phyloP scores from a whole-genome alignment of 1,284 basidiomycete species.

The Nidula niveotomentosa region DNA sequence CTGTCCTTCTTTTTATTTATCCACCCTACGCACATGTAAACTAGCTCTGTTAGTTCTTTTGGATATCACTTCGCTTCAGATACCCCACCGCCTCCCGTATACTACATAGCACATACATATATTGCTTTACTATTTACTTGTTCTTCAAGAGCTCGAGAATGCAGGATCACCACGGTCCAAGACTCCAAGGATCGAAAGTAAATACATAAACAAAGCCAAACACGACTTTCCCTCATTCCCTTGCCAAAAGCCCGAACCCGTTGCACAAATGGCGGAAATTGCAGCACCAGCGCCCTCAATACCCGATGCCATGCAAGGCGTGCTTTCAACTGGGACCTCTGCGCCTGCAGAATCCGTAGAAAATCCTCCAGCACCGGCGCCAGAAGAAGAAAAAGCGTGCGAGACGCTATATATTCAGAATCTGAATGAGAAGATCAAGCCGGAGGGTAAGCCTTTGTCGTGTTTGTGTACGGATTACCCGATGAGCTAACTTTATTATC shows the following conservation, averaged over 20 bases:
- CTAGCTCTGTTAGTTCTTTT: neutral
- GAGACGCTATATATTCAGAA: constrained; percentile 98
- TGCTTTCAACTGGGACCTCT: constrained; percentile 24
- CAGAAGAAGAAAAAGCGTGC: constrained; percentile 50
- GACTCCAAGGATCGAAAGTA: too few relatives aligned
- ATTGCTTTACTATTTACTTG: neutral
- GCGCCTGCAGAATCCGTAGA: constrained; percentile 21
- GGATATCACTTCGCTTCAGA: neutral
- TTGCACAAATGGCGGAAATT: constrained; percentile 32
- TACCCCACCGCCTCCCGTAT: neutral
- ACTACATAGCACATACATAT: too few relatives aligned
- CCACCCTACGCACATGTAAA: neutral
- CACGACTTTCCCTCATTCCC: too few relatives aligned
- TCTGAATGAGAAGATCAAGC: constrained; percentile 95
- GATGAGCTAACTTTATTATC: neutral
- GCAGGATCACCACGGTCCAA: too few relatives aligned
- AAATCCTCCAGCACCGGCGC: constrained; percentile 14
- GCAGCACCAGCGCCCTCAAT: constrained; percentile 27
- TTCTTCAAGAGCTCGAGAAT: neutral
- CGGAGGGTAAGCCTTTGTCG: constrained; percentile 57
- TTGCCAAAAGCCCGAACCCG: too few relatives aligned
- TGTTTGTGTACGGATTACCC: too few relatives aligned
- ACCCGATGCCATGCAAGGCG: constrained; percentile 35
- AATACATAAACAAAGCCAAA: too few relatives aligned
- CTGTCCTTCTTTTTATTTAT: constrained; percentile 2